phyloP scores from a whole-genome alignment of 495 filamentous ascomycete genomes.

The Halenospora varia region DNA sequence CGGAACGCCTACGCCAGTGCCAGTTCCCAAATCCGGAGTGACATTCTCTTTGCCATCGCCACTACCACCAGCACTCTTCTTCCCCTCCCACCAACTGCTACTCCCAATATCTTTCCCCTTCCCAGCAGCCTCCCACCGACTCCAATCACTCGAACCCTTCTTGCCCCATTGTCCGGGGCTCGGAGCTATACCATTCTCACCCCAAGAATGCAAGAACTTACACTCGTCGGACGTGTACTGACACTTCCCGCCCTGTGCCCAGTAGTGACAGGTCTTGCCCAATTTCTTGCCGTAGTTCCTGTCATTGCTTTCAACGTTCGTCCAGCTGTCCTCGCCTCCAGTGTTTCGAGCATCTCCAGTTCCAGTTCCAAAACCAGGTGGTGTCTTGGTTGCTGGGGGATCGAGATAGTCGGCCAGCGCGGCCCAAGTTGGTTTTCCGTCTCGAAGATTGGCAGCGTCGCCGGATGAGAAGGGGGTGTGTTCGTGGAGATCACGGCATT shows the following conservation, averaged over 20 bases:
- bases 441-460: constrained; percentile 2
- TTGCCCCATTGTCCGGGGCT: neutral
- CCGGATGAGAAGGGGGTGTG: neutral
- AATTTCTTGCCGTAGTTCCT: too few relatives aligned
- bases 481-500: constrained; percentile 14
- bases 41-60: neutral
- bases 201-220: constrained; percentile 15
- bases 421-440: constrained; percentile 14
- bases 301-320: too few relatives aligned
- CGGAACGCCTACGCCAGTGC: neutral
- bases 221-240: constrained; percentile 5
- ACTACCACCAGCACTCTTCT: neutral
- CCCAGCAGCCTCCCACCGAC: neutral
- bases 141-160: neutral
- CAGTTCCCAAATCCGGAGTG: neutral
- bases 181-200: neutral
- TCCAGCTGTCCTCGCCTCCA: too few relatives aligned
- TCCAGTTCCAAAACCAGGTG: too few relatives aligned
- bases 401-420: constrained; percentile 4
- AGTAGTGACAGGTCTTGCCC: constrained; percentile 19
- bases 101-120: neutral
- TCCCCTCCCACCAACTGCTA: neutral
- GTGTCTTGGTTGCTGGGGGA: neutral
- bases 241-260: constrained; percentile 11
- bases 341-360: too few relatives aligned